Conservation (phyloP, 108 stramenopile species). For the Discostella stelligeroides region DNA sequence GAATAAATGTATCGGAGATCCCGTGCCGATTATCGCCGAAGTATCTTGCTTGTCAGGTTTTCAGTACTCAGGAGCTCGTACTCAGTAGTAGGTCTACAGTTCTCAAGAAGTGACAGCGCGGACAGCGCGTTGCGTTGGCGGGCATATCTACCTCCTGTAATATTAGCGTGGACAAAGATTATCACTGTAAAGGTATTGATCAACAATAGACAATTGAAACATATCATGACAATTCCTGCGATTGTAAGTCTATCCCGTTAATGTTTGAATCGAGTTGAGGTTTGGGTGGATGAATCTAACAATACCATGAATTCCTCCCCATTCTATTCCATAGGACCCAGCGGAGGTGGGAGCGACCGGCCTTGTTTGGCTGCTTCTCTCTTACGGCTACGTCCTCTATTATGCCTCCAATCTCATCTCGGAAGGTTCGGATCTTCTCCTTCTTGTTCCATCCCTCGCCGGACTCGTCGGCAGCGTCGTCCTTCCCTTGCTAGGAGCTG, state of each 20-base stretch:
- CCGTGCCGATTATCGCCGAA: no score
- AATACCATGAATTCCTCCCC: neutral
- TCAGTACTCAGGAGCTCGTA: no score
- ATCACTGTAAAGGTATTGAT: no score
- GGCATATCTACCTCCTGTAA: no score
- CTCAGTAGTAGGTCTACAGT: no score
- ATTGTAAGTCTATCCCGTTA: constrained; percentile 25
- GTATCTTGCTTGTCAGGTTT: no score
- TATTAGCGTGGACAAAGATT: no score
- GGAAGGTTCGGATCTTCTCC: constrained; percentile 95
- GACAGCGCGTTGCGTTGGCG: no score
- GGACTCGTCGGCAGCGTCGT: constrained; percentile 95
- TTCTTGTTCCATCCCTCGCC: constrained; percentile 89
- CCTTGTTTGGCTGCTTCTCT: constrained; percentile 79
- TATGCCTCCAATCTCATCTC: constrained; percentile 91
- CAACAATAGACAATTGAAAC: no score
- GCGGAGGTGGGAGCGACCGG: constrained; percentile 34
- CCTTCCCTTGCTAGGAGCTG: constrained; percentile 94
- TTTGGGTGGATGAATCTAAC: no score
- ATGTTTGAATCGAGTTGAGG: neutral
- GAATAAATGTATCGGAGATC: no score
- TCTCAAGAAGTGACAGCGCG: no score
- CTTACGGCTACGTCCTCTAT: constrained; percentile 93
- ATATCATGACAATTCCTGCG: constrained; percentile 17
- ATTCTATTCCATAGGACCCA: constrained; percentile 22